phyloP scores from a whole-genome alignment of 2,329 filamentous ascomycete genomes.

The Aaosphaeria arxii region DNA sequence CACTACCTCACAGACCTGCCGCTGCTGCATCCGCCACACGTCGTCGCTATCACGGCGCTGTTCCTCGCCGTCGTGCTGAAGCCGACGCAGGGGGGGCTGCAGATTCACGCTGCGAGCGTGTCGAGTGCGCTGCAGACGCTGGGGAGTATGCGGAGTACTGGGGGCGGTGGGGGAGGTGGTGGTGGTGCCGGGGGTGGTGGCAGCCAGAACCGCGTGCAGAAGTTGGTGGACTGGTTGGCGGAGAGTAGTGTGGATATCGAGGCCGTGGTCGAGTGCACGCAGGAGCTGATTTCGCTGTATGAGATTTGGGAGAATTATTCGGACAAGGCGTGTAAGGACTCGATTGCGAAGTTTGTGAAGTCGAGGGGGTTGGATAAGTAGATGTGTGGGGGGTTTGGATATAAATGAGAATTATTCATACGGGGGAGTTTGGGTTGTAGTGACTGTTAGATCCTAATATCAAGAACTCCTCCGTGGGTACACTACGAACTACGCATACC shows the following conservation, averaged over 20 bases:
- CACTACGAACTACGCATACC: too few species aligned
- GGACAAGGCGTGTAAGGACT: conserved; percentile 63
- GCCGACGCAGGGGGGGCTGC: conserved; percentile 55
- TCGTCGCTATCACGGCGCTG: conserved; percentile 82
- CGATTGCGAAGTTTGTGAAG: conserved; percentile 61
- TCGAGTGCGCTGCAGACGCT: conserved; percentile 37
- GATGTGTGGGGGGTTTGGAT: background rate
- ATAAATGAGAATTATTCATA: conserved; percentile 4
- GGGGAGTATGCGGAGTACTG: conserved; percentile 25
- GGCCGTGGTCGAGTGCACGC: conserved; percentile 81
- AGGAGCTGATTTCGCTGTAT: conserved; percentile 88
- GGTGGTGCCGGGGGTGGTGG: conserved; percentile 14
- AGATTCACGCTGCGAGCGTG: conserved; percentile 41
- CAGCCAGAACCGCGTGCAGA: conserved; percentile 56
- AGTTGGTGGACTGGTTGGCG: conserved; percentile 76
- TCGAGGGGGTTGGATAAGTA: conserved; percentile 57
- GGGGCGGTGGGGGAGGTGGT: background rate
- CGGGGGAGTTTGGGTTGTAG: conserved; percentile 2
- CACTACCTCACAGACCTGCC: conserved; percentile 91
- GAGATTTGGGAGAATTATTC: conserved; percentile 68
- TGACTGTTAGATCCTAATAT: background rate
- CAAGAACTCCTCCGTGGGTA: too few species aligned
- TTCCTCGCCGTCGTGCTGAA: conserved; percentile 80
- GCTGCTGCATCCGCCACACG: conserved; percentile 79
- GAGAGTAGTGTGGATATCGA: conserved; percentile 84